Evolutionary conservation across 495 filamentous ascomycete species (phyloP), one percentile per base, ranked within the genome.

Genomic region (Podospora pseudopauciseta): DNA sequence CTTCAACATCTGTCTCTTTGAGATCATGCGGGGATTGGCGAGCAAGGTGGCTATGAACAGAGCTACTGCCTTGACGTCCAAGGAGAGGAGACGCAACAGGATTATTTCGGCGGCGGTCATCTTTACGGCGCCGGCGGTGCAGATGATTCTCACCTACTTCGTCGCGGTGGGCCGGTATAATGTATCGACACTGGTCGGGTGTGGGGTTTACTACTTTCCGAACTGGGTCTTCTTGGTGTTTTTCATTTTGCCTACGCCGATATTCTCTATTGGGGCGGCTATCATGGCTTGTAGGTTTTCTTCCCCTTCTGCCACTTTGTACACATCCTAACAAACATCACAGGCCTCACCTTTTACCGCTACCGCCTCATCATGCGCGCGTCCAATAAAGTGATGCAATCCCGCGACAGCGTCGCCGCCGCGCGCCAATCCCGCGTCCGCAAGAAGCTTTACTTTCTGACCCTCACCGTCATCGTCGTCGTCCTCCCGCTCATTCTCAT

Each of bases 11-110:
- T 80, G 87, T 19, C 83, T 92, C n/a, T 71, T 79, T 86, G 70
- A 82, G 83, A 90, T 97, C 69, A 90, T 96, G 76, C 86, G 88
- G n/a, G 85, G 85, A 58, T 84, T 99, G 11, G 89, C 92, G 49
- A 73, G 92, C 72, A 89, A 95, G 72, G 89, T 92, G 19, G 82
- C 88, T 18, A 79, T 86, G 4, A 79, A 86, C 1, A 80, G 84
- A 2, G 74, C 92, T 30, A 78, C 83, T 28, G 82, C 81, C 7
- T 75, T 79, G 4, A 88, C 80, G 55, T 77, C 80, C 66, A 73
- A 73, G 2, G 85, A 90, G 71, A 83, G 83, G 56, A 81, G 79
- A 63, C 81, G 84, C 34, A 83, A 86, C 65, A 75, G 79, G 3
- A 72, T 85, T 27, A 75, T 90, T 68, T 89, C 95, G 60, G 72